A percentile compares a stretch with the other conserved stretches of the same genome.
Evolutionary conservation across 345 rosid species (phyloP).

Genomic region (Rhizophora apiculata): DNA sequence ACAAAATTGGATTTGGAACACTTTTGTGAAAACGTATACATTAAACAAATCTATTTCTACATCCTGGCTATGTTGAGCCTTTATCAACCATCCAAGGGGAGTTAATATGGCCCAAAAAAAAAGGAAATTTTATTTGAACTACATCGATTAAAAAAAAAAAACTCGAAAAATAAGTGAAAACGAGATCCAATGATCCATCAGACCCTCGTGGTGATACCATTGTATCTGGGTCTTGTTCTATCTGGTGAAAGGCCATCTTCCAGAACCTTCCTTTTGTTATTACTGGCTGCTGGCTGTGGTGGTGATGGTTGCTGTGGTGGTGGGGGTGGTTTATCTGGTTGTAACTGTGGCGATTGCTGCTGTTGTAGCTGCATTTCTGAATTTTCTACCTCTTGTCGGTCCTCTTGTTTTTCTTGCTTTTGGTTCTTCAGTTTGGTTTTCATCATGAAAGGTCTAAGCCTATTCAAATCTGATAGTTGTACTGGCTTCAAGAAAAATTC

Average conservation of each 20-base stretch:
- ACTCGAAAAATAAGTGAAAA: background rate
- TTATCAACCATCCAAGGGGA: slow-evolving; percentile 2
- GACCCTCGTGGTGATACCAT: slow-evolving; percentile 33
- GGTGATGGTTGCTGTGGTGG: slow-evolving; percentile 4
- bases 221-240: slow-evolving; percentile 49
- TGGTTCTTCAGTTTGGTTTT: slow-evolving; percentile 36
- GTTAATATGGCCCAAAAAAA: no score
- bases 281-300: slow-evolving; percentile 16
- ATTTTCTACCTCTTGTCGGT: slow-evolving; percentile 9
- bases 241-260: slow-evolving; percentile 56
- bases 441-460: slow-evolving; percentile 53
- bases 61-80: slow-evolving; percentile 9
- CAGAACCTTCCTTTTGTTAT: slow-evolving; percentile 52
- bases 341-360: background rate
- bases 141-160: slow-evolving; percentile 11
- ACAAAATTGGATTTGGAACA: slow-evolving; percentile 15
- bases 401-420: slow-evolving; percentile 15
- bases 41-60: slow-evolving; percentile 23
- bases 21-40: slow-evolving; percentile 15
- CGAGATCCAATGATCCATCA: slow-evolving; percentile 9
- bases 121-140: background rate
- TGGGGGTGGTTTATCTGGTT: background rate
- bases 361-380: slow-evolving; percentile 9
- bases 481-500: slow-evolving; percentile 72
- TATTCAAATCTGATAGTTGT: slow-evolving; percentile 45